Evolutionary conservation across 2,329 filamentous ascomycete genomes (phyloP), one percentile per base, ranked within the genome.

Genomic region (Cladosporium sp.): DNA sequence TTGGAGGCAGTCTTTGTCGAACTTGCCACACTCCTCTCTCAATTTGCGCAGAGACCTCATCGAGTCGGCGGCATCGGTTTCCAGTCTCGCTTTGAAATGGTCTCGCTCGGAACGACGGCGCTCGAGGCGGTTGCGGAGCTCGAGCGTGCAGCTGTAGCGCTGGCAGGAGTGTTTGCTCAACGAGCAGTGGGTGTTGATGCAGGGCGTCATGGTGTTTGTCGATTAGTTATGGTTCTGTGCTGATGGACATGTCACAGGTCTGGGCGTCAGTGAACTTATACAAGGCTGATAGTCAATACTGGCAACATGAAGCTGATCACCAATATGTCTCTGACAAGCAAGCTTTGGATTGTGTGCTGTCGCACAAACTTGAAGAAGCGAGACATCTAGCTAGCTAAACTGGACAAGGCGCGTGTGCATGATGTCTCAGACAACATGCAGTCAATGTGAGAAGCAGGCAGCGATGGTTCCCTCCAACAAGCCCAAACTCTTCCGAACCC

Each of bases 341-440:
- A 47, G 41, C 41, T 2, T 8, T 47, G 41, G 3, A 21, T 24
- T 55, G 11, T 32, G 28, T 55, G 52, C 10, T 55, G 52, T 55
- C 6, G 28, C 52, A 30, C 52, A 55, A 55, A 55, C 15, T 34
- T 55, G 28, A n/a, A n/a, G 11, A 21, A 21, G 8, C 12, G n/a
- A 32, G 30, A 55, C 18, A 55, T 15, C 28, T 30, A 55, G 28
- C 28, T 30, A 34, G 28, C 14, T 55, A 30, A 7, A 12, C 11
- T 8, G 52, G 18, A 11, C 8, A 32, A 21, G 0, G 41, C 8
- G 18, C n/a, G n/a, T 21, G 41, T 4, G 28, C 30, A 7, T 55
- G 15, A 32, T 55, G 52, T 55, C 52, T 55, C 28, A 55, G 52
- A 55, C 52, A 55, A 21, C 18, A n/a, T 12, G 28, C 52, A 34